These are phyloP conservation scores for Antitrichia curtipendula DNA, from an alignment of 225 moss, liverwort and hornwort genomes.

Conservation along the genomic window DNA sequence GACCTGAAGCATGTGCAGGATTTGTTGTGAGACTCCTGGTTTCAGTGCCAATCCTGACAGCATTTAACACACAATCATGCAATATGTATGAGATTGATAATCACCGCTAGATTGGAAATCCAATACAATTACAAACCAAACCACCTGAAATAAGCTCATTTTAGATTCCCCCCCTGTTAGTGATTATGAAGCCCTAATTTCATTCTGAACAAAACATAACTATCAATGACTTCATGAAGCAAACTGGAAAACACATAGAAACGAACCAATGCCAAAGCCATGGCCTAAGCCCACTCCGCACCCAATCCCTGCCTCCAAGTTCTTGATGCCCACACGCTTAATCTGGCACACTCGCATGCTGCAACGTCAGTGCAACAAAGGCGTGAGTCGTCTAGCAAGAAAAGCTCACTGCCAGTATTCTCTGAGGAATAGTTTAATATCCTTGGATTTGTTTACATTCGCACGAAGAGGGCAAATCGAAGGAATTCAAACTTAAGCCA, in stretches of 20 bases:
- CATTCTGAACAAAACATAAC: background rate
- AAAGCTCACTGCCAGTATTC: background rate
- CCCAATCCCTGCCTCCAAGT: conserved; percentile 51
- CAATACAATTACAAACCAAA: background rate
- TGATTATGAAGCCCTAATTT: background rate
- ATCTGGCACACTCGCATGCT: conserved; percentile 57
- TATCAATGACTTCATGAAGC: background rate
- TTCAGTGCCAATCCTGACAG: conserved; percentile 38
- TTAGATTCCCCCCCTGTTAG: no score
- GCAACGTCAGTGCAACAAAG: conserved; percentile 38
- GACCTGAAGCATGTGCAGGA: conserved; percentile 35
- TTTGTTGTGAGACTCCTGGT: conserved; percentile 41
- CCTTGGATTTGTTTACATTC: no score
- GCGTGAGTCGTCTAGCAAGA: conserved; percentile 4
- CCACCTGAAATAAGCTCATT: background rate
- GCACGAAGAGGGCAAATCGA: background rate
- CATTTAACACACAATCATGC: background rate
- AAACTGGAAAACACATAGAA: background rate
- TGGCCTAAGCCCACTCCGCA: conserved; percentile 61
- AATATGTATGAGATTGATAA: background rate
- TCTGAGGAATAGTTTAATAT: no score
- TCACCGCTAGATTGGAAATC: background rate
- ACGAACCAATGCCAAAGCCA: conserved; percentile 60
- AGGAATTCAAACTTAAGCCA: background rate
- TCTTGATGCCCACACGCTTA: conserved; percentile 57